These are phyloP conservation scores for Calvatia gigantea DNA, from an alignment of 768 basidiomycete species.

Conservation along the genomic window DNA sequence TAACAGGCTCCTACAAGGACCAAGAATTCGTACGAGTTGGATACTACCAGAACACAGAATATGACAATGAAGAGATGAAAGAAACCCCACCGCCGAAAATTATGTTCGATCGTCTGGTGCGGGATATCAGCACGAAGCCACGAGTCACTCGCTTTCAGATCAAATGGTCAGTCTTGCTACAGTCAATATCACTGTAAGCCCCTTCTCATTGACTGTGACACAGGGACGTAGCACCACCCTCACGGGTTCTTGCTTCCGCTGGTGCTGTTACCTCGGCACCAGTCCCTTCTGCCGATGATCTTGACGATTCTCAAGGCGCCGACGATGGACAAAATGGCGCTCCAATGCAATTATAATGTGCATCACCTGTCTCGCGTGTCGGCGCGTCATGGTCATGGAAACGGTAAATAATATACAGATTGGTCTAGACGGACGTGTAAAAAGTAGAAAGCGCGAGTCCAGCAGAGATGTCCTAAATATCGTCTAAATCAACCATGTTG, in stretches of 20 bases:
- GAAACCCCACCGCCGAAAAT: conserved; percentile 65
- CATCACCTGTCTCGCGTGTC: neutral
- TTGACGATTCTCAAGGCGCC: conserved; percentile 38
- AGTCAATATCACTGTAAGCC: neutral
- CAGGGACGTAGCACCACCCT: conserved; percentile 64
- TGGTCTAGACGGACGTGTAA: neutral
- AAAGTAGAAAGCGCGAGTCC: neutral
- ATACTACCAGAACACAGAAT: conserved; percentile 99
- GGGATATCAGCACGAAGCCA: conserved; percentile 89
- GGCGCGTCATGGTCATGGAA: neutral
- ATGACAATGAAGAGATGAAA: conserved; percentile 92
- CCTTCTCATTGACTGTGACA: neutral
- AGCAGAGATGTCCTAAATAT: conserved; percentile 20
- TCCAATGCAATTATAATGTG: conserved; percentile 5
- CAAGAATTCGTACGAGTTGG: conserved; percentile 99
- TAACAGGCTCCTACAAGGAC: conserved; percentile 93
- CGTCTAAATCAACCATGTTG: conserved; percentile 46
- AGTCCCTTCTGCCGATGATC: conserved; percentile 69
- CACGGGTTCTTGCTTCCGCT: conserved; percentile 32
- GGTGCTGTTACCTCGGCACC: conserved; percentile 71
- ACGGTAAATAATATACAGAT: neutral
- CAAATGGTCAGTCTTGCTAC: conserved; percentile 59
- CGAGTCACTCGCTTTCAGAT: conserved; percentile 92
- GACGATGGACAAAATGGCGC: conserved; percentile 16
- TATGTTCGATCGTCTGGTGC: conserved; percentile 72